Percentiles rank a stretch among this genome's conserved stretches.
Evolutionary conservation across 2,329 filamentous ascomycete genomes (phyloP).

Genomic region (Aspergillus neotritici): DNA sequence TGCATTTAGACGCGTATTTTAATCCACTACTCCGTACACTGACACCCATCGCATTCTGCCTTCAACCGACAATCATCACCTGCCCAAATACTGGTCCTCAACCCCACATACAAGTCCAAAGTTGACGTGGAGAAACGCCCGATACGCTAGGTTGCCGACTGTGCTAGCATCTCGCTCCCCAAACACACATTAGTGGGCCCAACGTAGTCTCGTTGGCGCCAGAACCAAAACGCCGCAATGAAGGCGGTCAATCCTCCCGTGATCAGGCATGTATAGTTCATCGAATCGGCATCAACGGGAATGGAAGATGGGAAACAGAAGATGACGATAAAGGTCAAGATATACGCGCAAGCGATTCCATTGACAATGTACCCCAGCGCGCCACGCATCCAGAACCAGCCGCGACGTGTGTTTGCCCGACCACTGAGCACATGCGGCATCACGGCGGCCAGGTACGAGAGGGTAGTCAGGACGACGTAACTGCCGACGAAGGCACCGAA

Average conservation of each 20-base stretch:
- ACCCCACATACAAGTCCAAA: too few species aligned
- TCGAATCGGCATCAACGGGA: slow-evolving; percentile 37
- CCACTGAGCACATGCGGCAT: slow-evolving; percentile 43
- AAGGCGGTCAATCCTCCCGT: slow-evolving; percentile 45
- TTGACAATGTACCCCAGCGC: slow-evolving; percentile 44
- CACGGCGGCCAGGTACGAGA: slow-evolving; percentile 48
- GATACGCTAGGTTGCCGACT: neutral
- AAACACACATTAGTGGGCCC: slow-evolving; percentile 11
- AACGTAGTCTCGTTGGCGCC: slow-evolving; percentile 15
- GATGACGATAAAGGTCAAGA: slow-evolving; percentile 48
- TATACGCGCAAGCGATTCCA: slow-evolving; percentile 43
- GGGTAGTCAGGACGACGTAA: slow-evolving; percentile 48
- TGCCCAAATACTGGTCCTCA: too few species aligned
- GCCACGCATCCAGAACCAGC: slow-evolving; percentile 47
- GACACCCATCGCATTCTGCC: too few species aligned
- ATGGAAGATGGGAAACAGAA: slow-evolving; percentile 50
- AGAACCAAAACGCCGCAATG: slow-evolving; percentile 37
- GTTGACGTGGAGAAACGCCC: too few species aligned
- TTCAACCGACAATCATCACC: too few species aligned
- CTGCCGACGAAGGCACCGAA: slow-evolving; percentile 51
- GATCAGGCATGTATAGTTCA: slow-evolving; percentile 48
- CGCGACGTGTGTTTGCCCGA: slow-evolving; percentile 43
- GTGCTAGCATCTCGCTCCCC: neutral
- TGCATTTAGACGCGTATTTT: too few species aligned
- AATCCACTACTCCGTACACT: too few species aligned